Evolutionary conservation across 305 asterid species (phyloP).

Genomic region (Ilex paraguariensis): DNA sequence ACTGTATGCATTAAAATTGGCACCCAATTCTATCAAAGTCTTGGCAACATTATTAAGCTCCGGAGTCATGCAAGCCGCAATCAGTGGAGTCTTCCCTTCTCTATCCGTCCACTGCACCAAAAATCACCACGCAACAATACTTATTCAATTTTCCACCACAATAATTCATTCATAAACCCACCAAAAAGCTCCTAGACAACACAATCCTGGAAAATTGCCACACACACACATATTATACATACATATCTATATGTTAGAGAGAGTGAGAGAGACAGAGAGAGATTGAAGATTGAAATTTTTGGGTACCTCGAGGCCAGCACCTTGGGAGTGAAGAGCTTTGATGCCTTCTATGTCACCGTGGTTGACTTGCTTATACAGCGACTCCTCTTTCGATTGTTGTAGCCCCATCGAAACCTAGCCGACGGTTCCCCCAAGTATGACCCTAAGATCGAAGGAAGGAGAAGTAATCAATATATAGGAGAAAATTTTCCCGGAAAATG

Average conservation of each 20-base stretch:
- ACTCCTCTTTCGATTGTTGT: slow-evolving; percentile 76
- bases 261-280: too few species aligned
- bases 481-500: too few species aligned
- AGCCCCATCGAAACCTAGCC: slow-evolving; percentile 53
- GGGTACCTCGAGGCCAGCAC: slow-evolving; percentile 92
- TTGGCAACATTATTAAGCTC: slow-evolving; percentile 69
- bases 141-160: too few species aligned
- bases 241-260: too few species aligned
- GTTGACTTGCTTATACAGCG: slow-evolving; percentile 67
- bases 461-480: too few species aligned
- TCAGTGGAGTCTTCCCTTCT: slow-evolving; percentile 85
- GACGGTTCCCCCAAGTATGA: slow-evolving; percentile 1
- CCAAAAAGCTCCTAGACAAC: too few species aligned
- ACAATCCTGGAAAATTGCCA: too few species aligned
- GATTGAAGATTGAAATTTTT: not conserved
- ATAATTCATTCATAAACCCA: too few species aligned
- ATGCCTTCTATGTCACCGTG: slow-evolving; percentile 70
- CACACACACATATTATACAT: too few species aligned
- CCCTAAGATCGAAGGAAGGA: not conserved
- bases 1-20: slow-evolving; percentile 77
- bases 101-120: slow-evolving; percentile 70
- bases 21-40: slow-evolving; percentile 85
- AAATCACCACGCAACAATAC: too few species aligned
- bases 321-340: slow-evolving; percentile 74
- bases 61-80: slow-evolving; percentile 73